phyloP scores from a whole-genome alignment of 352 stramenopile genomes.

The Phytophthora pseudosyringae region DNA sequence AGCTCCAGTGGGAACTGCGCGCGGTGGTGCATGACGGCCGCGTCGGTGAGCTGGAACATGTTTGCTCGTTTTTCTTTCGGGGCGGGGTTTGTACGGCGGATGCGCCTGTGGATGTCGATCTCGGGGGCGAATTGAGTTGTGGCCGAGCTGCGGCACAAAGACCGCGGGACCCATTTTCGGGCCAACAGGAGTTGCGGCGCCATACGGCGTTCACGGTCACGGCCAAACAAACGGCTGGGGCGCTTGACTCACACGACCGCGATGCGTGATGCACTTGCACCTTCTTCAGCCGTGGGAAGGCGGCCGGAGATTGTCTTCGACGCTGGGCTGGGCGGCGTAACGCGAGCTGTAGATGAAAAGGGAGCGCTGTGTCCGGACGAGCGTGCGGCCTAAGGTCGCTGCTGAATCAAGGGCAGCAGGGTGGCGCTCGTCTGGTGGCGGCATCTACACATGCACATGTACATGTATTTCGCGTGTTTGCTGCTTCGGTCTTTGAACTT shows the following conservation, averaged over 20 bases:
- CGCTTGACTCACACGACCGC: slow-evolving; percentile 20
- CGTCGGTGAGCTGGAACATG: slow-evolving; percentile 40
- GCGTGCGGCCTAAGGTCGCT: not conserved
- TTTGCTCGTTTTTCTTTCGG: not conserved
- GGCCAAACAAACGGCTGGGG: slow-evolving; percentile 6
- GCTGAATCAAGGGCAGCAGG: not conserved
- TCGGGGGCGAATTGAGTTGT: slow-evolving; percentile 32
- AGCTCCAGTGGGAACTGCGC: slow-evolving; percentile 36
- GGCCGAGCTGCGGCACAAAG: slow-evolving; percentile 16
- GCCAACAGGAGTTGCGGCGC: slow-evolving; percentile 32
- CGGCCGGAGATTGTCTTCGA: slow-evolving; percentile 6
- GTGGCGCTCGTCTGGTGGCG: not conserved
- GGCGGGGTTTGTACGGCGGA: slow-evolving; percentile 22
- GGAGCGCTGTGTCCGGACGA: not conserved
- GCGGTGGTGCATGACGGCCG: slow-evolving; percentile 34
- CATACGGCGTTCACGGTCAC: slow-evolving; percentile 26
- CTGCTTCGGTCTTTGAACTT: slow-evolving; percentile 28
- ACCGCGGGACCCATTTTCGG: slow-evolving; percentile 32
- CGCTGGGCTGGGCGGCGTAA: not conserved
- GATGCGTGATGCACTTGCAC: slow-evolving; percentile 23
- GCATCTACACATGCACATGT: too few species aligned
- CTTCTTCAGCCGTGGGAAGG: slow-evolving; percentile 17
- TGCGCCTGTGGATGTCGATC: slow-evolving; percentile 27
- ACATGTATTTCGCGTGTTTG: slow-evolving; percentile 5
- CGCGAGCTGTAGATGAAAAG: slow-evolving; percentile 2